Evolutionary conservation across 2,329 filamentous ascomycete species (phyloP).

Genomic region (Fusarium goolgardi): DNA sequence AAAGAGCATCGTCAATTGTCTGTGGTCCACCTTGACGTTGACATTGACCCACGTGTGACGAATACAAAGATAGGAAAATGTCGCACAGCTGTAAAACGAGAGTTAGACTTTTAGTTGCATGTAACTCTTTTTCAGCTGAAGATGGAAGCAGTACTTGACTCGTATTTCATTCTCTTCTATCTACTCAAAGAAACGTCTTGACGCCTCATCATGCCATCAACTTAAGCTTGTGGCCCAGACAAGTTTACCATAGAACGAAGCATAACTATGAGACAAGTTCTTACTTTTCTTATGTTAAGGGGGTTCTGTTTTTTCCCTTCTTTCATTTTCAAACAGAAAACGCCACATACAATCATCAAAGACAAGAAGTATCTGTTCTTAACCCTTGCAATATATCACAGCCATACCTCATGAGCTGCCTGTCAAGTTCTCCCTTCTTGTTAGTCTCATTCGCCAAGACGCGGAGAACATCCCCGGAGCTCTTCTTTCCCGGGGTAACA

Average conservation of each 20-base stretch:
- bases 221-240: not conserved
- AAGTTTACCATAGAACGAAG: not conserved
- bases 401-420: not conserved
- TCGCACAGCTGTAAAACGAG: conserved; percentile 12
- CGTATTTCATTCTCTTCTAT: not conserved
- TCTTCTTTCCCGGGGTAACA: conserved; percentile 16
- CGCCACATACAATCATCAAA: not conserved
- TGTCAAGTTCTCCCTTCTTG: not conserved
- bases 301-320: no score
- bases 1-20: conserved; percentile 10
- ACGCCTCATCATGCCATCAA: conserved; percentile 4
- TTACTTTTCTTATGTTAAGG: no score
- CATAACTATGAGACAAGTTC: not conserved
- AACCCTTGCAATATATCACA: not conserved
- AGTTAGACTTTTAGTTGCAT: not conserved
- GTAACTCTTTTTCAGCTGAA: not conserved
- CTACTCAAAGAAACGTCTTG: not conserved
- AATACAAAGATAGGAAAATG: conserved; percentile 18
- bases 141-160: not conserved
- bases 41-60: conserved; percentile 36
- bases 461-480: conserved; percentile 6
- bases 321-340: not conserved
- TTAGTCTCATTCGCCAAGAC: conserved; percentile 16
- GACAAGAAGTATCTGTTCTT: not conserved
- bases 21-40: conserved; percentile 32